Percentiles rank a stretch among this genome's conserved stretches.
phyloP scores from a whole-genome alignment of 495 filamentous ascomycete genomes.

The Chaetomidium leptoderma region DNA sequence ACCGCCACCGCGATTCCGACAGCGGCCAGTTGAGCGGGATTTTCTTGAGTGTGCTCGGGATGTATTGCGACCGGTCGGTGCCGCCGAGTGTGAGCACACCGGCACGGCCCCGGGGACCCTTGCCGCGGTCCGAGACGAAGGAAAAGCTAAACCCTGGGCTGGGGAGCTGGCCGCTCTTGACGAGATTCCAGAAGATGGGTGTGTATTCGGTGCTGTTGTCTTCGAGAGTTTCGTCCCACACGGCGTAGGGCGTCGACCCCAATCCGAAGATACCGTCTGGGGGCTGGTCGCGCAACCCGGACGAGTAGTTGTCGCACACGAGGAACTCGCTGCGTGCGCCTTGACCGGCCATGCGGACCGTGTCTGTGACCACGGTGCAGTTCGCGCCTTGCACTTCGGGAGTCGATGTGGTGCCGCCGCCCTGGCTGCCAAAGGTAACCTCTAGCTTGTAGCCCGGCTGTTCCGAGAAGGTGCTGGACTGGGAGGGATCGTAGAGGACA shows the following conservation, averaged over 20 bases:
- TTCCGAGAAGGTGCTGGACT: conserved; percentile 19
- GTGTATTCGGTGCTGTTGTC: not conserved
- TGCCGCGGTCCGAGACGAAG: conserved; percentile 17
- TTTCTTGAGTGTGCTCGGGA: conserved; percentile 17
- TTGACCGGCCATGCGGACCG: conserved; percentile 23
- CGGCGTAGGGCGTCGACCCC: conserved; percentile 8
- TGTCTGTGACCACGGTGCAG: conserved; percentile 28
- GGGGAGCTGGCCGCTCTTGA: conserved; percentile 20
- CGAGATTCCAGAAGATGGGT: conserved; percentile 15
- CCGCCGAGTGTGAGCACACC: conserved; percentile 39
- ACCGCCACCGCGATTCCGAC: conserved; percentile 7
- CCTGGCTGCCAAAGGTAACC: conserved; percentile 17
- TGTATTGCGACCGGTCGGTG: conserved; percentile 26
- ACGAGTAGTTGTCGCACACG: conserved; percentile 24
- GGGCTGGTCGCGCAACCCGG: conserved; percentile 17
- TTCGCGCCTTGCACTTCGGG: conserved; percentile 17
- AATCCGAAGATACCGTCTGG: conserved; percentile 37
- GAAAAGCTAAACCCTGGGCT: conserved; percentile 24
- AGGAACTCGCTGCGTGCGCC: conserved; percentile 24
- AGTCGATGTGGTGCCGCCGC: conserved; percentile 20
- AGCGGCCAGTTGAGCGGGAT: conserved; percentile 19
- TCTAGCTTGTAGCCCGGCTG: conserved; percentile 1
- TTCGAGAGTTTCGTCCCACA: not conserved
- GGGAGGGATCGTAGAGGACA: conserved; percentile 16
- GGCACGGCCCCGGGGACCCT: conserved; percentile 9